Percentiles rank a stretch among this genome's conserved stretches.
phyloP scores from a whole-genome alignment of 148 eudicot species.

The Rhododendron vialii region DNA sequence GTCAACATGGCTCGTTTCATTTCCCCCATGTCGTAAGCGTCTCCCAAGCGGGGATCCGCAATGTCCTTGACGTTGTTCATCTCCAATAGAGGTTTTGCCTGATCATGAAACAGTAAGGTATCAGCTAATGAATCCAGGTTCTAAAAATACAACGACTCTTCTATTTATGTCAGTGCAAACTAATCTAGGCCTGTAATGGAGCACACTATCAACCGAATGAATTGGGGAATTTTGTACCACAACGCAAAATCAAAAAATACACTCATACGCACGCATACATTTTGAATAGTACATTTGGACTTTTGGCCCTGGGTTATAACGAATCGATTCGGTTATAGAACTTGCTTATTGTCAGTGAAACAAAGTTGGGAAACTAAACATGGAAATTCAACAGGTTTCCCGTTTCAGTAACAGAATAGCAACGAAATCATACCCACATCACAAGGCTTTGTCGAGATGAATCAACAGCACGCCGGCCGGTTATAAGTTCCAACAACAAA shows the following conservation, averaged over 20 bases:
- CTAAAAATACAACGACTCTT: not conserved
- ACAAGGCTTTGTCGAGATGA: conserved; percentile 75
- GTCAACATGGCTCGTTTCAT: conserved; percentile 59
- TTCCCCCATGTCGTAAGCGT: conserved; percentile 42
- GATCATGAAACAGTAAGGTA: not conserved
- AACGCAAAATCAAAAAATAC: not conserved
- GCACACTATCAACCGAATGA: not conserved
- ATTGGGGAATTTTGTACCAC: not conserved
- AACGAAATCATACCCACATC: conserved; percentile 65
- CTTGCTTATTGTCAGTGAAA: not conserved
- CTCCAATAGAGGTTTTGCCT: conserved; percentile 84
- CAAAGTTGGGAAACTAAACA: not conserved
- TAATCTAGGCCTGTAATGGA: not conserved
- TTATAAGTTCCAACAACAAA: conserved; percentile 77
- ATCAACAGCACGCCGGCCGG: conserved; percentile 86
- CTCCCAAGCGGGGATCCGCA: conserved; percentile 63
- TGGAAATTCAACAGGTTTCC: not conserved
- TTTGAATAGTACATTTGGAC: not conserved
- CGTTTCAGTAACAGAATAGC: not conserved
- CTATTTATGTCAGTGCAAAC: not conserved
- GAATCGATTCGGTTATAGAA: not conserved
- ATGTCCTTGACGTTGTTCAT: conserved; percentile 49
- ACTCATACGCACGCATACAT: no score
- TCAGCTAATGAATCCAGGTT: not conserved
- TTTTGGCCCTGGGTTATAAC: not conserved